Evolutionary conservation across 495 filamentous ascomycete species (phyloP).

Genomic region (Xylaria bambusicola): DNA sequence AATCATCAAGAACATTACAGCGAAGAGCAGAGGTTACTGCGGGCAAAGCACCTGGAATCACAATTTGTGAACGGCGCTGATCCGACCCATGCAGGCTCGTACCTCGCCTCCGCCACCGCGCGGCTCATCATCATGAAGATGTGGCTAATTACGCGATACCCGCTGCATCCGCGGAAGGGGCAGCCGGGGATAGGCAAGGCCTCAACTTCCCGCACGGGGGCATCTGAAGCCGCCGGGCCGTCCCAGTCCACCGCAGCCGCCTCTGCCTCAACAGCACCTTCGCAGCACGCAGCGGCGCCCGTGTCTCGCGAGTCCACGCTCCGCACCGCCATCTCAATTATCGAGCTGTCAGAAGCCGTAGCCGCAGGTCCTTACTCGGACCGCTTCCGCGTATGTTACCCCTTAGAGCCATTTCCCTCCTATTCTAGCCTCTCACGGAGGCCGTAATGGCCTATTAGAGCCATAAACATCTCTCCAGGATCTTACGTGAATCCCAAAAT

Average conservation of each 20-base stretch:
- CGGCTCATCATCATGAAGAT: slow-evolving; percentile 63
- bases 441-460: too few species aligned
- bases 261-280: slow-evolving; percentile 3
- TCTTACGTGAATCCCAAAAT: too few species aligned
- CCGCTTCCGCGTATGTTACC: too few species aligned
- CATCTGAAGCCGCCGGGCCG: background rate
- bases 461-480: too few species aligned
- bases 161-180: slow-evolving; percentile 42
- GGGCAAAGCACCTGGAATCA: slow-evolving; percentile 32
- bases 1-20: slow-evolving; percentile 22
- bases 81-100: slow-evolving; percentile 23
- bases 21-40: slow-evolving; percentile 28
- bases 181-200: background rate
- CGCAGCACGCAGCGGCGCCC: background rate
- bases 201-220: background rate
- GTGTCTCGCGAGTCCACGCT: slow-evolving; percentile 32
- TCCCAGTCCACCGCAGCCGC: background rate
- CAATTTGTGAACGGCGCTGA: slow-evolving; percentile 33
- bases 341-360: slow-evolving; percentile 30
- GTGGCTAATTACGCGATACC: slow-evolving; percentile 66
- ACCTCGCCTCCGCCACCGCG: slow-evolving; percentile 32
- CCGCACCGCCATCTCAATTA: slow-evolving; percentile 35
- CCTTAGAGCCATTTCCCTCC: too few species aligned
- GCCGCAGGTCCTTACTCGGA: slow-evolving; percentile 24
- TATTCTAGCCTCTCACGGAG: too few species aligned